phyloP scores from a whole-genome alignment of 495 filamentous ascomycete species.

The Daldinia caldariorum region DNA sequence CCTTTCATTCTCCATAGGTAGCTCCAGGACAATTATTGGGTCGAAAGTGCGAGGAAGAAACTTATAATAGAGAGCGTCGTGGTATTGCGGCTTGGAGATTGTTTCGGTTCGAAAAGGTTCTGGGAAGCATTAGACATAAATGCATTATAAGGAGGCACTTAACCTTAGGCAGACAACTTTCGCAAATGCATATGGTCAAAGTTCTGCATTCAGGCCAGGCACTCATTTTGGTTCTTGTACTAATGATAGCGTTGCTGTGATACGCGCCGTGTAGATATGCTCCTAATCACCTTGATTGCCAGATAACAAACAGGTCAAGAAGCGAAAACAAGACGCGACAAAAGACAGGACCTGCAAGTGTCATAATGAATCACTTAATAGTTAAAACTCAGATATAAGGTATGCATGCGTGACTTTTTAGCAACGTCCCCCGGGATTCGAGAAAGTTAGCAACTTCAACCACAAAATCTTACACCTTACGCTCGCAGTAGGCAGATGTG shows the following conservation, averaged over 20 bases:
- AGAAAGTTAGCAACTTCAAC: too few species aligned
- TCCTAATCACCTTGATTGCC: not conserved
- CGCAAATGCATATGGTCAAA: not conserved
- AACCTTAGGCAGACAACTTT: not conserved
- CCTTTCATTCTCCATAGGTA: conserved; percentile 5
- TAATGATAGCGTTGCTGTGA: too few species aligned
- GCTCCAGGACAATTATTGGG: not conserved
- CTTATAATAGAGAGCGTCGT: not conserved
- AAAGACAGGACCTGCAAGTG: too few species aligned
- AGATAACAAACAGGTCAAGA: not conserved
- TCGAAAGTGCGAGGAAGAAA: not conserved
- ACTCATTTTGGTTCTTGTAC: too few species aligned
- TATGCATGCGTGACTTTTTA: too few species aligned
- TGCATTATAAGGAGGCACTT: not conserved
- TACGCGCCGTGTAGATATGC: not conserved
- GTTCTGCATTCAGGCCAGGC: not conserved
- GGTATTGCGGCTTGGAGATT: not conserved
- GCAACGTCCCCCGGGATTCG: too few species aligned
- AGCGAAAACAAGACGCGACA: too few species aligned
- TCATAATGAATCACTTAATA: too few species aligned
- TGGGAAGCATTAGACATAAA: not conserved
- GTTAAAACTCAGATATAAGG: too few species aligned
- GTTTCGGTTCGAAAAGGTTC: not conserved
- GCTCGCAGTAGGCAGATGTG: too few species aligned
- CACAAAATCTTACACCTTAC: too few species aligned